Evolutionary conservation across 1,284 basidiomycete genomes (phyloP), one percentile per base, ranked within the genome.

Genomic region (Pseudozyma thailandica): DNA sequence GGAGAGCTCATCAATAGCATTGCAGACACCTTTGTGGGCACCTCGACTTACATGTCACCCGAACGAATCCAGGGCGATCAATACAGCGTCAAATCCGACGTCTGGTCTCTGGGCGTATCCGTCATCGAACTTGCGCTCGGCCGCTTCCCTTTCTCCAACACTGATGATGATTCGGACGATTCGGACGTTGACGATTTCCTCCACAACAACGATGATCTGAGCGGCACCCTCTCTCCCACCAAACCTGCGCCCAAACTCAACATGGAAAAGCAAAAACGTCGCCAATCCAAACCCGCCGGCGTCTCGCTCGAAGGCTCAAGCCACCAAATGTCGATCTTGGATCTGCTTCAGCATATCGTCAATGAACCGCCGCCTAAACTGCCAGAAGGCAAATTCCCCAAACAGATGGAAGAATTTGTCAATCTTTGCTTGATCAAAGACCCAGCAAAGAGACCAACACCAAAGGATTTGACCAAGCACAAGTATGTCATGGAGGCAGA

Each of bases 1-100:
- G 96, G 96, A 18, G 95, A 99, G 84, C 88, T 99, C 68, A 95
- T 98, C 86, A 97, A 98, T 85, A 94, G 92, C 2, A 95, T 99
- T 68, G 96, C 96, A 15, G 93, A 98, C 84, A 99, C 96, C 0
- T 98, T 98, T 82, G 95, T 98, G 16, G 95, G 95, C 8, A 98
- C 96, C 3, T 94, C 92, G 66, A 95, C 94, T 13, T 99, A 98
- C 84, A 99, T 98, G 95, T 83, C 98, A 93, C 95, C 95, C 31
- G 95, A 98, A 83, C 93, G 95, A 52, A 98, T 99, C 80, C 94
- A 98, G 86, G 95, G 96, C 52, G 93, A 93, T 4, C 91, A 93
- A 81, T 98, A 98, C 85, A 92, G 92, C 28, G 93, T 97, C 84
- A 97, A 96, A 85, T 96, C 94, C 4, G 94, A 98, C 80, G 92